Evolutionary conservation across 75 land plant species (phyloP).

Genomic region (Picea sitchensis): DNA sequence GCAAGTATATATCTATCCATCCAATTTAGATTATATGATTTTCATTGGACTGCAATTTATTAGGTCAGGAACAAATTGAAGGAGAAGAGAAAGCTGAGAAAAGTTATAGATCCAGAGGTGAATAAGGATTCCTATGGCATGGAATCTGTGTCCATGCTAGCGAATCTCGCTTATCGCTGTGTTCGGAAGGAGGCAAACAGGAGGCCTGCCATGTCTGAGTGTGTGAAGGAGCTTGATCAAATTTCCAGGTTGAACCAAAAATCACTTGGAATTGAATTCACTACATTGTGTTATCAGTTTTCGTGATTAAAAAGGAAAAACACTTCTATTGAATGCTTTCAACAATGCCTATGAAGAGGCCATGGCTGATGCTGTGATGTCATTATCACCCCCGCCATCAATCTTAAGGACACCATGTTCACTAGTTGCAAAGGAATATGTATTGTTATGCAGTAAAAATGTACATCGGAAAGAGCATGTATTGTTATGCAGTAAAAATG

Average conservation of each 20-base stretch:
- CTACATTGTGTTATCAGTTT: constrained; percentile 7
- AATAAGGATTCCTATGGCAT: constrained; percentile 47
- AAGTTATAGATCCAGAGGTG: constrained; percentile 68
- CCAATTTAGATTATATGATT: background rate
- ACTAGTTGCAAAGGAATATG: too few species aligned
- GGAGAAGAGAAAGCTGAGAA: constrained; percentile 62
- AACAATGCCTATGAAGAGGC: too few species aligned
- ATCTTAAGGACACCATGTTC: too few species aligned
- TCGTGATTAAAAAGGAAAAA: background rate
- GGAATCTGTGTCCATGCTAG: constrained; percentile 62
- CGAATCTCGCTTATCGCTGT: constrained; percentile 67
- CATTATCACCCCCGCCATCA: too few species aligned
- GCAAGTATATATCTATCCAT: too few species aligned
- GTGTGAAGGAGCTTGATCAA: constrained; percentile 69
- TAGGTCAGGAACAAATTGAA: constrained; percentile 63
- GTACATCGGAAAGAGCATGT: too few species aligned
- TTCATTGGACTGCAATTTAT: background rate
- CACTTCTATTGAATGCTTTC: too few species aligned
- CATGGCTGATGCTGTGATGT: too few species aligned
- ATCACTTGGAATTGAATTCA: constrained; percentile 15
- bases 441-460: too few species aligned
- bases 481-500: too few species aligned
- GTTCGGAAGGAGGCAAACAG: constrained; percentile 54
- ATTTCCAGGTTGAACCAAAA: constrained; percentile 31
- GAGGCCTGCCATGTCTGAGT: constrained; percentile 72